Evolutionary conservation across 2,329 filamentous ascomycete species (phyloP).

Genomic region (Penicillium sp.): DNA sequence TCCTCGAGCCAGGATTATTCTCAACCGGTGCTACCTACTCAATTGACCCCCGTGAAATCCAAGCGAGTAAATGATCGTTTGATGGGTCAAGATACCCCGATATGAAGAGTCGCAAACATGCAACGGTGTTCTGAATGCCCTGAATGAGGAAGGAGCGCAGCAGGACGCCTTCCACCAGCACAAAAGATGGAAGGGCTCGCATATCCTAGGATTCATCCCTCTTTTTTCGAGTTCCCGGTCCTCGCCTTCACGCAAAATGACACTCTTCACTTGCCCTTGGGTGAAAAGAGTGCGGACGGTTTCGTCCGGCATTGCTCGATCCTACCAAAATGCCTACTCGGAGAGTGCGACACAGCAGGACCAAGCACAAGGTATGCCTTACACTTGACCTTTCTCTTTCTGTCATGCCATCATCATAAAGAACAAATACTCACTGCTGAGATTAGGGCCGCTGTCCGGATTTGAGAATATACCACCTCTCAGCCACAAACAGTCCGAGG

Average conservation of each 20-base stretch:
- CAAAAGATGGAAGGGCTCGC: not conserved
- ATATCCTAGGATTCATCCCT: not conserved
- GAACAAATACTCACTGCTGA: conserved; percentile 1
- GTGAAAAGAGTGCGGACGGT: conserved; percentile 19
- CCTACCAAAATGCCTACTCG: conserved; percentile 11
- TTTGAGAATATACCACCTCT: conserved; percentile 6
- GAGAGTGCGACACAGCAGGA: conserved; percentile 9
- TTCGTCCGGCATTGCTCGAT: conserved; percentile 11
- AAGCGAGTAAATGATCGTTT: not conserved
- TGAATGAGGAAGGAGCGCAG: not conserved
- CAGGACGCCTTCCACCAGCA: not conserved
- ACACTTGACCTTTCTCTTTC: not conserved
- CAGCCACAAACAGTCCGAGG: conserved; percentile 14
- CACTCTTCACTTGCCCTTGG: conserved; percentile 25
- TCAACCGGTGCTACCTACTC: not conserved
- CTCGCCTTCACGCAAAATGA: conserved; percentile 12
- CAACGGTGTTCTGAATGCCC: not conserved
- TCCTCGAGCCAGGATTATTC: not conserved
- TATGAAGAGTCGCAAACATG: not conserved
- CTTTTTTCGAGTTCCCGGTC: not conserved
- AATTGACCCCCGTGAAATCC: not conserved
- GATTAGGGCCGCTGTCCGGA: conserved; percentile 5
- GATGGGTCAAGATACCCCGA: not conserved
- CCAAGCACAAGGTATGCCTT: conserved; percentile 4
- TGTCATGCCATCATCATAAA: not conserved